Evolutionary conservation across 306 rosid genomes (phyloP), one percentile per base, ranked within the genome.

Genomic region (Inga oerstediana): DNA sequence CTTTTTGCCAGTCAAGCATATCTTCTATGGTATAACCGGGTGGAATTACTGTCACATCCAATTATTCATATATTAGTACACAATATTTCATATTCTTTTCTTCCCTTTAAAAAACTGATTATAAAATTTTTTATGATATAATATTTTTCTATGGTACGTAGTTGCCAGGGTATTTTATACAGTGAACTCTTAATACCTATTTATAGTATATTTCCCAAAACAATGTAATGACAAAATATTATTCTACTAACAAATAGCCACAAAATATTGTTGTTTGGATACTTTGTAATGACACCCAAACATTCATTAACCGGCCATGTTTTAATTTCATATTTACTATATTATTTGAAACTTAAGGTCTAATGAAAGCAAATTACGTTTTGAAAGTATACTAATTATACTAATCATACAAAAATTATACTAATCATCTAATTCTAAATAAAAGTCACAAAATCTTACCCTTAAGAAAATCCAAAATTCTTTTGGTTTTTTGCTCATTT

Each of bases 1-100:
- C 87, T 48, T 89, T 89, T 10, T 74, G 8, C 87, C 87, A 79
- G 27, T 43, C 54, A 69, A 83, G 69, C 74, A 71, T 2, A 80
- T 83, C 89, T 11, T 51, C 85, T 12, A 62, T 39, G 35, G 83
- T 85, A 7, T 0, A 10, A 1, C 35, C 45, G 12, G 88, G 88
- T 19, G 65, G 82, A 8, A 14, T 59, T 6, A 17, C 86, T 83
- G 69, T 71, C 54, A 71, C 54, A 49, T 10, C 11, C 20, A 11
- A 27, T 12, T 11, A 10, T 12, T 5, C 43, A 39, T 39, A 3
- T 24, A 12, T 62, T 24, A 61, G 35, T 14, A 16, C 58, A 52
- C n/a, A 11, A 37, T 39, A 39, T 39, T 62, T 2, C 2, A 62
- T 11, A 62, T 62, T 12, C 9, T 0, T 62, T 62, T 62, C 19